phyloP scores from a whole-genome alignment of 108 stramenopile genomes.

The Cyclotella choctawhatcheeana region DNA sequence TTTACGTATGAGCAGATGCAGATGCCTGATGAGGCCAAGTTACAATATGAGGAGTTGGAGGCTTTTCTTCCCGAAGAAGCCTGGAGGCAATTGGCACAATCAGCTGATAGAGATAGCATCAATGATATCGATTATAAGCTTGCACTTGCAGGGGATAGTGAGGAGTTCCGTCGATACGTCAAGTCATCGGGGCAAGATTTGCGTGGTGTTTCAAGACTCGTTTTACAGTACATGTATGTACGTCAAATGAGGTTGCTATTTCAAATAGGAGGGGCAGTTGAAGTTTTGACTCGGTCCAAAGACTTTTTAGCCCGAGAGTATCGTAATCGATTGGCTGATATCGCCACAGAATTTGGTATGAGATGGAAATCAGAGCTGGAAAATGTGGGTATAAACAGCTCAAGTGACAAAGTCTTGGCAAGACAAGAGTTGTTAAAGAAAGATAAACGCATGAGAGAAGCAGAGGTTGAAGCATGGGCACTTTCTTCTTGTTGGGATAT shows the following conservation, averaged over 20 bases:
- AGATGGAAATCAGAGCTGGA: slow-evolving; percentile 37
- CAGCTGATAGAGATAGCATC: not conserved
- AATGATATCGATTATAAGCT: slow-evolving; percentile 28
- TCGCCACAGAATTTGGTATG: slow-evolving; percentile 23
- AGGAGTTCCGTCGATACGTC: slow-evolving; percentile 63
- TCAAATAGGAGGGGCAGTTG: slow-evolving; percentile 65
- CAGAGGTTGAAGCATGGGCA: slow-evolving; percentile 70
- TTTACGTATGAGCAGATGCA: slow-evolving; percentile 88
- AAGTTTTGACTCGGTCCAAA: slow-evolving; percentile 59
- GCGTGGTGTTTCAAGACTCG: slow-evolving; percentile 53
- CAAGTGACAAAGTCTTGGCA: slow-evolving; percentile 23
- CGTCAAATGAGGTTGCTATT: slow-evolving; percentile 70
- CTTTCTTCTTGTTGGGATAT: slow-evolving; percentile 82
- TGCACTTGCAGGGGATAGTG: slow-evolving; percentile 67
- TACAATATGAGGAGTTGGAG: slow-evolving; percentile 83
- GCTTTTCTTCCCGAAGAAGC: slow-evolving; percentile 69
- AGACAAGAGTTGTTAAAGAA: slow-evolving; percentile 19
- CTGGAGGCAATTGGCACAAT: slow-evolving; percentile 33
- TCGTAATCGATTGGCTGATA: slow-evolving; percentile 31
- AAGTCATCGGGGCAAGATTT: slow-evolving; percentile 51
- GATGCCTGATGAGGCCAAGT: slow-evolving; percentile 70
- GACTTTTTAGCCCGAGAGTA: slow-evolving; percentile 60
- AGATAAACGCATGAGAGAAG: slow-evolving; percentile 30
- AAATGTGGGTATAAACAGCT: slow-evolving; percentile 23
- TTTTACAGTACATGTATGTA: slow-evolving; percentile 72